phyloP scores from a whole-genome alignment of 352 stramenopile species.

The Phytophthora niederhauseri region DNA sequence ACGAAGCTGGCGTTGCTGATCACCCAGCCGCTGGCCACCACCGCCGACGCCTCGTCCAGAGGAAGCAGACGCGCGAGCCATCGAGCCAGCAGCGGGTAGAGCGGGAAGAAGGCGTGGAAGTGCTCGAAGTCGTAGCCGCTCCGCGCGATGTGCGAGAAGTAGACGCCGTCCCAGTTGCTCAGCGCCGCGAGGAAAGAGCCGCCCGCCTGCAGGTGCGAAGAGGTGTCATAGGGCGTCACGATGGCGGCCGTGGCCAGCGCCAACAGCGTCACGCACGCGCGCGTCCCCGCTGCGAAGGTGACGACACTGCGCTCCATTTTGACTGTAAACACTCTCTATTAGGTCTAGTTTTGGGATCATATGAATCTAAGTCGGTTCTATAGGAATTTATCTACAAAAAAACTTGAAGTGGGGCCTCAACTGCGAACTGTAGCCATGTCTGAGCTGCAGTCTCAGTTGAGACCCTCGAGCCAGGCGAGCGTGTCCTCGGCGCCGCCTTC shows the following conservation, averaged over 20 bases:
- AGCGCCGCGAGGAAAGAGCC: conserved; percentile 46
- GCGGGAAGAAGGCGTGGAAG: conserved; percentile 83
- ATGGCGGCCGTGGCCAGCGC: conserved; percentile 49
- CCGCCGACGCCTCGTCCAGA: conserved; percentile 20
- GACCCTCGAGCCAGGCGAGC: conserved; percentile 60
- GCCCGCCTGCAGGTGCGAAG: conserved; percentile 39
- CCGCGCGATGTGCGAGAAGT: conserved; percentile 73
- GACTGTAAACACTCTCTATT: neutral
- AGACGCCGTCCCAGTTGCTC: conserved; percentile 89
- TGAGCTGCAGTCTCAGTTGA: conserved; percentile 34
- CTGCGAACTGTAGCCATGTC: conserved; percentile 4
- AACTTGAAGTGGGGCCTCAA: conserved; percentile 10
- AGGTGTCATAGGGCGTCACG: conserved; percentile 77
- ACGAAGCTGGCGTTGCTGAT: conserved; percentile 84
- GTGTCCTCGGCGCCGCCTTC: conserved; percentile 70
- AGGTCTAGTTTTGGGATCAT: neutral
- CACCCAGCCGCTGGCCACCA: conserved; percentile 57
- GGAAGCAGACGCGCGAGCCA: conserved; percentile 33
- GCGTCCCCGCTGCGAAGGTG: conserved; percentile 52
- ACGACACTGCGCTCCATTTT: conserved; percentile 44
- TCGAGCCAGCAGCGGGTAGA: conserved; percentile 70
- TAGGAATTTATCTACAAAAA: conserved; percentile 11
- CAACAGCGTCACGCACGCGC: conserved; percentile 54
- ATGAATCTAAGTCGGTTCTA: neutral
- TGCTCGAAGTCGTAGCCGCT: conserved; percentile 89